These are phyloP conservation scores for Niveomyces coronatus DNA, from an alignment of 2,329 filamentous ascomycete species.

Conservation along the genomic window DNA sequence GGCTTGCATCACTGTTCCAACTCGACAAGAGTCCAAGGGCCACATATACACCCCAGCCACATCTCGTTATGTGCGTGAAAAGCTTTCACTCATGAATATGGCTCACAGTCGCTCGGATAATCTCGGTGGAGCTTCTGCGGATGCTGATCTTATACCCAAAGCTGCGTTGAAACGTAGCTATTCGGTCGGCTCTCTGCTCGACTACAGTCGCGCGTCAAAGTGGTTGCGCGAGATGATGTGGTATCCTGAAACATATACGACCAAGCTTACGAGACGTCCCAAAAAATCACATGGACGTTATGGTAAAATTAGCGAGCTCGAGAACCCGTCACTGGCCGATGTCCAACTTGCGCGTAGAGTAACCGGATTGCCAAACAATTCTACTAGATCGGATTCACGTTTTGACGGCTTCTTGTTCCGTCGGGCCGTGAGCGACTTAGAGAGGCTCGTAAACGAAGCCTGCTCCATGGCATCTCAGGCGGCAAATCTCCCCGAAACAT, in stretches of 20 bases:
- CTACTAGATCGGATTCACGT: constrained; percentile 14
- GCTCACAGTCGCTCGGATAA: constrained; percentile 2
- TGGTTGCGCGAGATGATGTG: constrained; percentile 25
- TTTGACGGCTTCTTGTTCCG: constrained; percentile 23
- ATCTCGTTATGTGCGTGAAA: neutral
- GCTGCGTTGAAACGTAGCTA: constrained; percentile 13
- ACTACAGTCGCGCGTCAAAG: constrained; percentile 23
- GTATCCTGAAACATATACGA: constrained; percentile 16
- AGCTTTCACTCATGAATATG: neutral
- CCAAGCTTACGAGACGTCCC: constrained; percentile 20
- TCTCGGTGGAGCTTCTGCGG: neutral
- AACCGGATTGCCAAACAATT: constrained; percentile 13
- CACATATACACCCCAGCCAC: neutral
- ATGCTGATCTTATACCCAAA: neutral
- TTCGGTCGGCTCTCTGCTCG: constrained; percentile 19
- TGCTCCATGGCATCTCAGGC: constrained; percentile 32
- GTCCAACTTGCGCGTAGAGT: constrained; percentile 12
- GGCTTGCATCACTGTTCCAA: constrained; percentile 4
- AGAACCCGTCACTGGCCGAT: constrained; percentile 10
- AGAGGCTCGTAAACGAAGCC: constrained; percentile 36
- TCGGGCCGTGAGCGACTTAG: constrained; percentile 31
- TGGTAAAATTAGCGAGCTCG: neutral
- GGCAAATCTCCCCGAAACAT: constrained; percentile 21
- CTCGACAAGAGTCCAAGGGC: neutral
- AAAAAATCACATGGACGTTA: neutral